These are phyloP conservation scores for Scleroderma bovista DNA, from an alignment of 768 basidiomycete genomes.

Conservation along the genomic window DNA sequence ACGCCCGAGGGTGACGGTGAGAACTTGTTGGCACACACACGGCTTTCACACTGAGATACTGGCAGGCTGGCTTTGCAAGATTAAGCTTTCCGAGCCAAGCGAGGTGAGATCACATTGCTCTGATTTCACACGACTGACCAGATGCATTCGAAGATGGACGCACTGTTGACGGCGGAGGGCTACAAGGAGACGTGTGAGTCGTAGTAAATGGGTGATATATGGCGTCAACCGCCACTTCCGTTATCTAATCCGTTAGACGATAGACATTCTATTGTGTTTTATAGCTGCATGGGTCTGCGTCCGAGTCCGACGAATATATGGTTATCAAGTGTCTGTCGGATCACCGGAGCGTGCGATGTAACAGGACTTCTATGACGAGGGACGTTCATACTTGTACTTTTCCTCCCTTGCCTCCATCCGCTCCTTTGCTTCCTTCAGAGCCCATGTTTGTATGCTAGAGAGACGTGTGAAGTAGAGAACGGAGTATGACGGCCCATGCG, in stretches of 20 bases:
- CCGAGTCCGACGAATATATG: no score
- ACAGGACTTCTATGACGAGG: slow-evolving; percentile 14
- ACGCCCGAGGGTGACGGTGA: slow-evolving; percentile 78
- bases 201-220: slow-evolving; percentile 13
- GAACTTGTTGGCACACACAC: slow-evolving; percentile 9
- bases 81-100: slow-evolving; percentile 67
- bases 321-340: neutral
- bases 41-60: neutral
- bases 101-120: slow-evolving; percentile 49
- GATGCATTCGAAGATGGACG: slow-evolving; percentile 46
- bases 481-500: slow-evolving; percentile 18
- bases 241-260: neutral
- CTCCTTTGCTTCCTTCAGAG: slow-evolving; percentile 80
- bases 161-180: slow-evolving; percentile 66
- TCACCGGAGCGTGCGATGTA: neutral
- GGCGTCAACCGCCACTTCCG: slow-evolving; percentile 22
- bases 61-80: slow-evolving; percentile 94
- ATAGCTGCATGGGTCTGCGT: no score
- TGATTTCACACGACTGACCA: neutral
- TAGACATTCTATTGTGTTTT: neutral
- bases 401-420: slow-evolving; percentile 94
- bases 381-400: slow-evolving; percentile 75
- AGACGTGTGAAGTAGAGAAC: neutral
- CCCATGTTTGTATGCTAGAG: slow-evolving; percentile 86
- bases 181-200: slow-evolving; percentile 61